Conservation (phyloP, 148 eudicot species). For the Salicornia ramosissima region DNA sequence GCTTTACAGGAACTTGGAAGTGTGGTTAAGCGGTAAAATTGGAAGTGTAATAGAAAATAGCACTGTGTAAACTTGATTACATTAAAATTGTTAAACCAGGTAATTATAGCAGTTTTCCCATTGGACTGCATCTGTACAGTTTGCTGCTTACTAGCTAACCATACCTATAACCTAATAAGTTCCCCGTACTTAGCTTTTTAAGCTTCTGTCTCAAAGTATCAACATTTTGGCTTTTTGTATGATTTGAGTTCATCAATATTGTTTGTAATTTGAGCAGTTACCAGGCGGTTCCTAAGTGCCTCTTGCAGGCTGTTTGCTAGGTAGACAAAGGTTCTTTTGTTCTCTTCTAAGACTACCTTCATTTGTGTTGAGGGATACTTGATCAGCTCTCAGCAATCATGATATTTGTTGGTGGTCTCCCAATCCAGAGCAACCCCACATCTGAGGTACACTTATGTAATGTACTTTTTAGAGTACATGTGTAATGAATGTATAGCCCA, state of each 20-base stretch:
- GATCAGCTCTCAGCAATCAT: slow-evolving; percentile 20
- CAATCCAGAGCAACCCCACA: slow-evolving; percentile 29
- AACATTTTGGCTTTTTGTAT: neutral
- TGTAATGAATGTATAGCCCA: neutral
- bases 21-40: neutral
- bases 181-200: neutral
- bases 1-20: too few species aligned
- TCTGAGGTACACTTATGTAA: slow-evolving; percentile 16
- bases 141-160: neutral
- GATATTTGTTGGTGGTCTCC: slow-evolving; percentile 50
- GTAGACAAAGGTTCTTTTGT: neutral
- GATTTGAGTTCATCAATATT: neutral
- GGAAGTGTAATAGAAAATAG: neutral
- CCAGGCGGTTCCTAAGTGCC: neutral
- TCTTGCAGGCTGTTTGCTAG: neutral
- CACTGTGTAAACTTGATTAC: neutral
- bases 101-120: neutral
- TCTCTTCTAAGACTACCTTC: neutral
- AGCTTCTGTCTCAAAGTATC: neutral
- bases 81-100: neutral
- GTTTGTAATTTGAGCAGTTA: slow-evolving; percentile 11
- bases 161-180: neutral
- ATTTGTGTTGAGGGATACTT: neutral
- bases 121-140: neutral
- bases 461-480: too few species aligned